phyloP scores from a whole-genome alignment of 192 early-diverging fungal genomes.

The Gaertneriomyces semiglobifer region DNA sequence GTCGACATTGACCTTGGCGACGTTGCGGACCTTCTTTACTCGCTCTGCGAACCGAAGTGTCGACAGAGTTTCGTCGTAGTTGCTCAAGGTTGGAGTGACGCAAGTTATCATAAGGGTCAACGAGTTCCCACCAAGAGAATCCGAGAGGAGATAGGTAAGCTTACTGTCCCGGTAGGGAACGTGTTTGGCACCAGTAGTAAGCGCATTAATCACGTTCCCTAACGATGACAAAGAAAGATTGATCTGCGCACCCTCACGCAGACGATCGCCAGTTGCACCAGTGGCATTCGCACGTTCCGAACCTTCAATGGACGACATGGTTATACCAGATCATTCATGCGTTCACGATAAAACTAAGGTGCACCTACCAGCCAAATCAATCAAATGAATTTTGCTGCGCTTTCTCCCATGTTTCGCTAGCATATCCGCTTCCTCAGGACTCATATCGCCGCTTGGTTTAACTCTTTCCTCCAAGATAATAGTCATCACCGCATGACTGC shows the following conservation, averaged over 20 bases:
- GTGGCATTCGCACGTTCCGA: slow-evolving; percentile 87
- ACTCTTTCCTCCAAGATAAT: slow-evolving; percentile 67
- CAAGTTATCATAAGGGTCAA: slow-evolving; percentile 56
- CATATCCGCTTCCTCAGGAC: slow-evolving; percentile 32
- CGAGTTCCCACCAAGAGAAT: slow-evolving; percentile 52
- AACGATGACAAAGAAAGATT: slow-evolving; percentile 76
- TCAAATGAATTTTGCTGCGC: slow-evolving; percentile 61
- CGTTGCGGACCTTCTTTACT: slow-evolving; percentile 41
- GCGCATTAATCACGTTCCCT: slow-evolving; percentile 81
- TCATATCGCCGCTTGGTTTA: slow-evolving; percentile 21
- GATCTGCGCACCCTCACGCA: slow-evolving; percentile 80
- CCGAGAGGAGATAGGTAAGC: slow-evolving; percentile 51
- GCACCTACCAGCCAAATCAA: slow-evolving; percentile 68
- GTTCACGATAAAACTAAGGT: background rate
- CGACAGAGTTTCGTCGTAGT: slow-evolving; percentile 35
- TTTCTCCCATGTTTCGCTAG: slow-evolving; percentile 34
- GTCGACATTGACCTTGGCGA: slow-evolving; percentile 42
- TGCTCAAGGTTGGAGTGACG: slow-evolving; percentile 34
- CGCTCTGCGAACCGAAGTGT: slow-evolving; percentile 42
- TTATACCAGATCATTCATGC: background rate
- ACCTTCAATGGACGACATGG: slow-evolving; percentile 42
- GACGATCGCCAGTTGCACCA: slow-evolving; percentile 74
- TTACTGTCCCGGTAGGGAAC: slow-evolving; percentile 57
- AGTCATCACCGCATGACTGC: slow-evolving; percentile 78
- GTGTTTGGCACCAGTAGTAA: slow-evolving; percentile 41